Evolutionary conservation across 1,284 basidiomycete genomes (phyloP).

Genomic region (Anthracocystis walkeri): DNA sequence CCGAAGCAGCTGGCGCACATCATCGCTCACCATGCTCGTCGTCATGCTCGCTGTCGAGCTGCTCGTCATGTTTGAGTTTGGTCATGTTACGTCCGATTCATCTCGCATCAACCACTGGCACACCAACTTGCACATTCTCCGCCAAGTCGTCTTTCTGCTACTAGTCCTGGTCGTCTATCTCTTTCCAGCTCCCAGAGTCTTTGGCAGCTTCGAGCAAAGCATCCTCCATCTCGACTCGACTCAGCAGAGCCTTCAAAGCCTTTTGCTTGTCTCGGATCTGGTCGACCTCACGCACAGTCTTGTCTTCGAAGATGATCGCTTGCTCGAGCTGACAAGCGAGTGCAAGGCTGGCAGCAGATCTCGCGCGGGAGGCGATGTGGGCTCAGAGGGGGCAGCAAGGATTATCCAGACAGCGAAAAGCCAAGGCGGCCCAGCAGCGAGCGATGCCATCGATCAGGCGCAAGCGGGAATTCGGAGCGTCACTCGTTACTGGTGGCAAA

Average conservation of each 20-base stretch:
- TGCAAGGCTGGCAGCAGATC: conserved; percentile 3
- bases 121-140: conserved; percentile 36
- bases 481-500: conserved; percentile 27
- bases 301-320: conserved; percentile 22
- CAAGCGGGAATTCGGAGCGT: conserved; percentile 14
- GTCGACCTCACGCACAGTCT: conserved; percentile 20
- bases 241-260: conserved; percentile 30
- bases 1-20: conserved; percentile 32
- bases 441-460: conserved; percentile 25
- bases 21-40: conserved; percentile 19
- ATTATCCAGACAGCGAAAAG: conserved; percentile 13
- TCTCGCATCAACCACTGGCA: conserved; percentile 48
- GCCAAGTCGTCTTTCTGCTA: conserved; percentile 26
- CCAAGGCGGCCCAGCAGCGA: conserved; percentile 17
- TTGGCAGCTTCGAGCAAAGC: conserved; percentile 28
- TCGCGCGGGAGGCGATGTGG: neutral
- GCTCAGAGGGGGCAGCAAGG: conserved; percentile 11
- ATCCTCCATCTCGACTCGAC: conserved; percentile 29
- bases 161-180: conserved; percentile 40
- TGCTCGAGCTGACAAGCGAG: conserved; percentile 16
- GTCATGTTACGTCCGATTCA: conserved; percentile 23
- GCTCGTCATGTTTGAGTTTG: conserved; percentile 47
- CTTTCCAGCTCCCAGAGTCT: conserved; percentile 13
- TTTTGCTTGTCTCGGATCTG: conserved; percentile 34
- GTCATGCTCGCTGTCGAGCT: conserved; percentile 24